These are phyloP conservation scores for Catharanthus roseus DNA, from an alignment of 257 asterid genomes.

Conservation along the genomic window DNA sequence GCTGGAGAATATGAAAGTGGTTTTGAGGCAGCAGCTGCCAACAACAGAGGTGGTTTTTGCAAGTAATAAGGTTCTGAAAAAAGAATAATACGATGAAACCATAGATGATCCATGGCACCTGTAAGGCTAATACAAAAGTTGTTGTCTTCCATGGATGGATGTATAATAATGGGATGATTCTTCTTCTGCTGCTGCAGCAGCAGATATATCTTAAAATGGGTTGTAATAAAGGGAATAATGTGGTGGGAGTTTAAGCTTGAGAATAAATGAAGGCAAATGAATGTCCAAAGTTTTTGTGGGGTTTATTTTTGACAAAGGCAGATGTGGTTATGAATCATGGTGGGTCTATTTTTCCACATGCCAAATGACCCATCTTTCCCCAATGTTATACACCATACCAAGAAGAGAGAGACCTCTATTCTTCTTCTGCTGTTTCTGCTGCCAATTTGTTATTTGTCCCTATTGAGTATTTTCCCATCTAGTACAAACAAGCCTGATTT, in stretches of 20 bases:
- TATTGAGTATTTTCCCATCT: too few relatives aligned
- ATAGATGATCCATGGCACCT: constrained; percentile 48
- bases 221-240: neutral
- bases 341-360: constrained; percentile 22
- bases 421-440: too few relatives aligned
- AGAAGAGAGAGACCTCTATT: neutral
- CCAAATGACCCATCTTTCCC: constrained; percentile 10
- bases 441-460: too few relatives aligned
- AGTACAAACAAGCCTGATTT: too few relatives aligned
- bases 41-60: neutral
- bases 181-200: too few relatives aligned
- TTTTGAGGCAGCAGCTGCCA: constrained; percentile 15
- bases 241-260: constrained; percentile 1
- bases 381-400: neutral
- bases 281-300: constrained; percentile 9
- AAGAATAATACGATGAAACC: constrained; percentile 48
- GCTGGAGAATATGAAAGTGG: constrained; percentile 9
- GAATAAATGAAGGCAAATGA: constrained; percentile 7
- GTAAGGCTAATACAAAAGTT: constrained; percentile 21
- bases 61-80: constrained; percentile 20
- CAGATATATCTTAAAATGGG: neutral
- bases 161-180: neutral
- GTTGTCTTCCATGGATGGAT: constrained; percentile 36
- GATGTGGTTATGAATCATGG: constrained; percentile 33
- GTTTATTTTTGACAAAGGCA: constrained; percentile 23